Percentiles rank a stretch among this genome's conserved stretches.
Conservation (phyloP, 2,329 filamentous ascomycete species). For the Neurospora sp. region DNA sequence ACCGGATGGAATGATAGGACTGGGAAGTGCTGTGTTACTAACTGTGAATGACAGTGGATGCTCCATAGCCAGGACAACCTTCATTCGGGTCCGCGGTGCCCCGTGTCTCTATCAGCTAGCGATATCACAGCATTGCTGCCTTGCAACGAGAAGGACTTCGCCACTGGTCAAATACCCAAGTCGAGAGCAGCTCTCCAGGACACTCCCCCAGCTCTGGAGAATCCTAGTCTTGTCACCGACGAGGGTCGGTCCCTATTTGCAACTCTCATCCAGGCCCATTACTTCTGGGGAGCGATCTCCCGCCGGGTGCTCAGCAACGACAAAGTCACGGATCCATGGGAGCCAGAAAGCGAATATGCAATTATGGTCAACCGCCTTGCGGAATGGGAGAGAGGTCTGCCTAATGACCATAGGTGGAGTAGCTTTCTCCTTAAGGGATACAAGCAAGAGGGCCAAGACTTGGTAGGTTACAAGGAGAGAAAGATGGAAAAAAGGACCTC, state of each 20-base stretch:
- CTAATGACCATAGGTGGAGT: constrained; percentile 38
- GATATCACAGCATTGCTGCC: constrained; percentile 47
- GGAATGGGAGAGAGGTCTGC: constrained; percentile 39
- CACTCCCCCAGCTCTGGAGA: constrained; percentile 37
- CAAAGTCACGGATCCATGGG: constrained; percentile 35
- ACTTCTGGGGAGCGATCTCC: constrained; percentile 43
- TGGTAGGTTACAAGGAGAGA: constrained; percentile 26
- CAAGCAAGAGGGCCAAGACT: constrained; percentile 37
- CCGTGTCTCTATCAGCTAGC: constrained; percentile 38
- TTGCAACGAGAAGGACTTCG: constrained; percentile 42
- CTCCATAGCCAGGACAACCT: constrained; percentile 48
- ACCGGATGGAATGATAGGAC: neutral
- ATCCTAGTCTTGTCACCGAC: constrained; percentile 33
- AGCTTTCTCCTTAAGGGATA: constrained; percentile 31
- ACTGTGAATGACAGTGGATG: constrained; percentile 40
- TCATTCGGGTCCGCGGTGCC: constrained; percentile 41
- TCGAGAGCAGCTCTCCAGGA: constrained; percentile 43
- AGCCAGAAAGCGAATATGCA: constrained; percentile 37
- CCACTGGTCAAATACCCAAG: constrained; percentile 33
- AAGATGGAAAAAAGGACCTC: neutral
- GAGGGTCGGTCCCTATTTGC: constrained; percentile 43
- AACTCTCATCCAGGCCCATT: constrained; percentile 43
- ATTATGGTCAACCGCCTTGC: constrained; percentile 31
- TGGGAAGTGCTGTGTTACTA: constrained; percentile 1
- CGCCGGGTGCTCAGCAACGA: constrained; percentile 36